Base-by-base conservation (phyloP, 768 basidiomycete species). In the Tephrocybe sp. region DNA sequence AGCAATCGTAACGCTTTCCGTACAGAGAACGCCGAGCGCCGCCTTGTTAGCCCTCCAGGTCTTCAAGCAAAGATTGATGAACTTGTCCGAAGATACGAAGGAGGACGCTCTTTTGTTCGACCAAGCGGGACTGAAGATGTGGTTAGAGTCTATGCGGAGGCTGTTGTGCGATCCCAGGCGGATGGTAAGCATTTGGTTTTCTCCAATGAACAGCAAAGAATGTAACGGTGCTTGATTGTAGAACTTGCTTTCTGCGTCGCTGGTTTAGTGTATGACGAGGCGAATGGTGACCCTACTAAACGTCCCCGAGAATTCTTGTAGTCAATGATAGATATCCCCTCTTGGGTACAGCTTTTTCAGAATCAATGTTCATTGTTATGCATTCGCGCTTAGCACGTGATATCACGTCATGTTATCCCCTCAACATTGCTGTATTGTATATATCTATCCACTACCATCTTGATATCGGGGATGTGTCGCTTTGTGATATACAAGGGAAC, bases 91-190 rank as follows among this genome's bases (percentile, higher is more conserved):
- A 83, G 83, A 62, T 89, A 87, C 61, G 84, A 87, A 40, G 84
- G 83, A 14, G 97, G 97, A 1, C 82, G 97, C 36, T 83, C 91
- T 22, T 99, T 99, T 62, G 97, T 98, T 14, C 71, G 97, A 51
- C 97, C 97, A 2, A 96, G 93, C 67, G 97, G 97, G 8, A 99
- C 97, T 19, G 97, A 99, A 67, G 95, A 99, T 62, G 95, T 96
- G 20, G 97, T 99, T 5, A 79, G 97, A 52, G 94, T 99, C 13
- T 99, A 98, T 63, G 97, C 95, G 1, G 97, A 99, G 67, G 96
- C 97, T 1, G 75, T 73, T 40, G 71, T 82, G 36, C 81, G 79
- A 53, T 68, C 79, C 12, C 85, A 87, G 59, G 92, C 89, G 16
- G 92, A 95, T 65, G 89, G 96, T 97, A 58, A 48, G 49, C 14